phyloP scores from a whole-genome alignment of 78 protist species.

The slime mould (Dictyostelium discoideum) region dicty_2.7 NC_007091.3:131501-132000 shows the following conservation, averaged over 20 bases:
- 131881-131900: too few species aligned
- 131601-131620: background rate
- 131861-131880: too few species aligned
- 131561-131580: background rate
- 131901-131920: too few species aligned
- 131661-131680: background rate
- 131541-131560: background rate
- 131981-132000: background rate
- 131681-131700: background rate
- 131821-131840: background rate
- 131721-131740: background rate
- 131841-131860: background rate
- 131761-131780: background rate
- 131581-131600: background rate
- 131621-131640: background rate
- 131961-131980: too few species aligned
- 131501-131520: background rate
- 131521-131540: background rate
- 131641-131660: background rate
- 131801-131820: background rate
- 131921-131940: too few species aligned
- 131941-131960: too few species aligned
- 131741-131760: background rate
- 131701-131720: background rate
- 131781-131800: background rate